phyloP scores from a whole-genome alignment of 768 basidiomycete species.

The Tricholoma bakamatsutake region DNA sequence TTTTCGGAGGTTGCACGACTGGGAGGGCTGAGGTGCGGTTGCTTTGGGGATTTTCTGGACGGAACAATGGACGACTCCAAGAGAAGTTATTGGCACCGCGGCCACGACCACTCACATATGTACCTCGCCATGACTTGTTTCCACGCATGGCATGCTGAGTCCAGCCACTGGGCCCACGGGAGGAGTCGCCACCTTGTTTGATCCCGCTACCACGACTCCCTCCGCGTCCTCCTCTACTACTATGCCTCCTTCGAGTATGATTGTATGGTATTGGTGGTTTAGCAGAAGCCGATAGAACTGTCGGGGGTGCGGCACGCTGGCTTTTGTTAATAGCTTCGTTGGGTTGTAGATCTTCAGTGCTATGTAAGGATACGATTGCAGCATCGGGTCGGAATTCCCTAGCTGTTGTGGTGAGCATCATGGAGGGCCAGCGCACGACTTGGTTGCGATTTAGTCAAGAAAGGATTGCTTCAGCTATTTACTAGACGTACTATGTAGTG shows the following conservation, averaged over 20 bases:
- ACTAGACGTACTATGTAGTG: no score
- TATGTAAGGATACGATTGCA: neutral
- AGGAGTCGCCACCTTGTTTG: neutral
- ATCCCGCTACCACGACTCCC: neutral
- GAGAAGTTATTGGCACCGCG: neutral
- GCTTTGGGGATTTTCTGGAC: neutral
- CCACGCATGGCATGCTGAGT: conserved; percentile 4
- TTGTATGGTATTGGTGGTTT: neutral
- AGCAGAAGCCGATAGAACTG: conserved; percentile 4
- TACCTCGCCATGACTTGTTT: conserved; percentile 3
- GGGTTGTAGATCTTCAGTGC: conserved; percentile 14
- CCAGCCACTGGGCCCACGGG: neutral
- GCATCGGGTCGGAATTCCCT: neutral
- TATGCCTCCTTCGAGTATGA: neutral
- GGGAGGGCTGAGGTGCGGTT: neutral
- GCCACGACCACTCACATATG: neutral
- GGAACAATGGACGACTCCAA: neutral
- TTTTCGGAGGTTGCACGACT: neutral
- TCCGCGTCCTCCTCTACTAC: neutral
- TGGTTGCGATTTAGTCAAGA: neutral
- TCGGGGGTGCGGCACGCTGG: conserved; percentile 7
- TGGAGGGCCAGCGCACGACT: neutral
- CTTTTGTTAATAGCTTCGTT: conserved; percentile 15
- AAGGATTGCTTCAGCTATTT: neutral
- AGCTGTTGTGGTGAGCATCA: neutral